phyloP scores from a whole-genome alignment of 768 basidiomycete genomes.

The Serendipita vermifera region DNA sequence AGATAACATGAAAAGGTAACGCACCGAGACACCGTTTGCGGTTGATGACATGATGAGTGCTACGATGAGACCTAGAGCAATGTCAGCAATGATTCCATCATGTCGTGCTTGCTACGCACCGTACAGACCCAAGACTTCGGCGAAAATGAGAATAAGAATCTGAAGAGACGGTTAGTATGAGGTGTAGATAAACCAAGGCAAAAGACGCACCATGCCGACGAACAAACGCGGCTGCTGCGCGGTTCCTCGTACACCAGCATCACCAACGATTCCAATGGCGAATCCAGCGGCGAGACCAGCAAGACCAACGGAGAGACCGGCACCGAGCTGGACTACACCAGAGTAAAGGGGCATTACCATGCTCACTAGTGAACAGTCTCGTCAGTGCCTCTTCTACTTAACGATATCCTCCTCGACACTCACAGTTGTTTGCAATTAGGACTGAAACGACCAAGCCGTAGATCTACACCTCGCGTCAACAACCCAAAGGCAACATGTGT shows the following conservation, averaged over 20 bases:
- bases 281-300: constrained; percentile 96
- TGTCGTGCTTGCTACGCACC: constrained; percentile 29
- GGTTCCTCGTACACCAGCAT: constrained; percentile 95
- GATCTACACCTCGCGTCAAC: constrained; percentile 36
- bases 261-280: constrained; percentile 96
- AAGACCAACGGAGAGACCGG: constrained; percentile 82
- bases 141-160: constrained; percentile 98
- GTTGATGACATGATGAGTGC: constrained; percentile 68
- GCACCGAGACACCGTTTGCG: neutral
- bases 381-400: neutral
- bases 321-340: constrained; percentile 89
- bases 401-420: constrained; percentile 26
- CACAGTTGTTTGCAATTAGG: constrained; percentile 77
- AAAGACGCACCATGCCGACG: constrained; percentile 66
- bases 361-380: constrained; percentile 34
- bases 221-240: constrained; percentile 91
- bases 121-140: constrained; percentile 86
- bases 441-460: constrained; percentile 99
- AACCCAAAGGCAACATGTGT: neutral
- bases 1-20: neutral
- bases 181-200: neutral
- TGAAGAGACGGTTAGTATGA: constrained; percentile 18
- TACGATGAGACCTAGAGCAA: constrained; percentile 58
- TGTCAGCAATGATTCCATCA: constrained; percentile 10
- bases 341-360: constrained; percentile 79